A percentile compares a stretch with the other conserved stretches of the same genome.
phyloP scores from a whole-genome alignment of 305 asterid species.

The Rubia occidens region DNA sequence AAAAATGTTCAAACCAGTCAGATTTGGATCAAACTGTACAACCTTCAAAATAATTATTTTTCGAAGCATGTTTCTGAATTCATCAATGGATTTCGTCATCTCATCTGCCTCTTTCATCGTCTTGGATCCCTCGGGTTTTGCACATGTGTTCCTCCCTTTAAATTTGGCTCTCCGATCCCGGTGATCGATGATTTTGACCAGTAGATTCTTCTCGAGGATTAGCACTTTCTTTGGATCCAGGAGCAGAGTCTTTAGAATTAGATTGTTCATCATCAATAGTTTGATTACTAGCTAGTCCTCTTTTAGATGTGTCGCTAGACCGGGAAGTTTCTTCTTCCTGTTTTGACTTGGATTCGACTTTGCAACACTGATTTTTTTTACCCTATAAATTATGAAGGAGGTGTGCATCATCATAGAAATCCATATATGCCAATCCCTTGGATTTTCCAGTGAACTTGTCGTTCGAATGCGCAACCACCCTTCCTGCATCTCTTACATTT shows the following conservation, averaged over 20 bases:
- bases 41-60: constrained; percentile 9
- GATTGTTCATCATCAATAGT: constrained; percentile 1
- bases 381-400: constrained; percentile 49
- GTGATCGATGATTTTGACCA: constrained; percentile 14
- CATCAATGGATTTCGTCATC: constrained; percentile 69
- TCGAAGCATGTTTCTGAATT: constrained; percentile 74
- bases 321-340: constrained; percentile 36
- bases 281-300: constrained; percentile 10
- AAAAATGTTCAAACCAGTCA: neutral
- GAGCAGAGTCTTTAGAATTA: neutral
- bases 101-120: constrained; percentile 35
- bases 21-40: neutral
- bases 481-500: constrained; percentile 29
- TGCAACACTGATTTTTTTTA: constrained; percentile 50
- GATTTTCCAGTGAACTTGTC: constrained; percentile 73
- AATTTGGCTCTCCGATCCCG: constrained; percentile 34
- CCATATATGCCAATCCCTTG: constrained; percentile 92
- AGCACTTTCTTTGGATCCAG: constrained; percentile 29
- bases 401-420: constrained; percentile 69
- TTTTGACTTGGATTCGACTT: constrained; percentile 68
- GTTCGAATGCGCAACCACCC: constrained; percentile 64
- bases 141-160: constrained; percentile 65
- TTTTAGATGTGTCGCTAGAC: constrained; percentile 23
- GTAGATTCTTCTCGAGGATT: constrained; percentile 20
- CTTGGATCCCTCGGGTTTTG: constrained; percentile 28